Evolutionary conservation across 352 stramenopile genomes (phyloP).

Genomic region (Globisporangium perplexum): DNA sequence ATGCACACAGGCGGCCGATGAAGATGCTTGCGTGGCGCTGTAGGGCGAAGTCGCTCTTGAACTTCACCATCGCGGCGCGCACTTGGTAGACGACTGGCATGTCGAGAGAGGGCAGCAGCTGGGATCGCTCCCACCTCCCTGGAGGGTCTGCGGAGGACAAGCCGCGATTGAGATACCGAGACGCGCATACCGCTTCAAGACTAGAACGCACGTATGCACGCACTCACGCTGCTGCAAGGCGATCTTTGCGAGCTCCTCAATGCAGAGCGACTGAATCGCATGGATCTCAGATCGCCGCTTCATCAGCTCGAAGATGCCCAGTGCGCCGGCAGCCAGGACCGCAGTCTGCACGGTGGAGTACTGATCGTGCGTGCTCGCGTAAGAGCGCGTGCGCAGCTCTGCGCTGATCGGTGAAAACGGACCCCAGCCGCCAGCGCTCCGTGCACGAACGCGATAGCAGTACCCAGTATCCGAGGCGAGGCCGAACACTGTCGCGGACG

Average conservation of each 20-base stretch:
- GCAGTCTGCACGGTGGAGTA: conserved; percentile 26
- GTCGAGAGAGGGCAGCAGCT: conserved; percentile 18
- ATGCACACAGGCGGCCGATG: conserved; percentile 36
- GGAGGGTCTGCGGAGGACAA: background rate
- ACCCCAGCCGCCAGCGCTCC: conserved; percentile 56
- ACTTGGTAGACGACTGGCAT: conserved; percentile 21
- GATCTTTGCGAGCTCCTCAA: conserved; percentile 38
- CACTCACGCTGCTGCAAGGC: conserved; percentile 21
- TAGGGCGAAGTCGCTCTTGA: conserved; percentile 36
- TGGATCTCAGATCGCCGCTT: conserved; percentile 23
- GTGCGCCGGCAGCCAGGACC: conserved; percentile 11
- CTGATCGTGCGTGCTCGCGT: conserved; percentile 21
- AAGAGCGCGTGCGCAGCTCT: conserved; percentile 36
- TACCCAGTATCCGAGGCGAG: conserved; percentile 40
- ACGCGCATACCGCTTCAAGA: no score
- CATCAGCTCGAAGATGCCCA: conserved; percentile 38
- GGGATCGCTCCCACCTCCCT: conserved; percentile 2
- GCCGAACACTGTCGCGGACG: conserved; percentile 26
- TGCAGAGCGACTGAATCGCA: conserved; percentile 29
- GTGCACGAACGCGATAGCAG: conserved; percentile 54
- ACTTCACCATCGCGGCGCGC: conserved; percentile 40
- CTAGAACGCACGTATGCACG: no score
- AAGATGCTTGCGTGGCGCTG: conserved; percentile 31
- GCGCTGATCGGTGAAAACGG: conserved; percentile 36
- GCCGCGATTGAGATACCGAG: background rate